Percentiles rank a stretch among this genome's conserved stretches.
Evolutionary conservation across 306 rosid species (phyloP).

Genomic region (Vachellia collinsii): DNA sequence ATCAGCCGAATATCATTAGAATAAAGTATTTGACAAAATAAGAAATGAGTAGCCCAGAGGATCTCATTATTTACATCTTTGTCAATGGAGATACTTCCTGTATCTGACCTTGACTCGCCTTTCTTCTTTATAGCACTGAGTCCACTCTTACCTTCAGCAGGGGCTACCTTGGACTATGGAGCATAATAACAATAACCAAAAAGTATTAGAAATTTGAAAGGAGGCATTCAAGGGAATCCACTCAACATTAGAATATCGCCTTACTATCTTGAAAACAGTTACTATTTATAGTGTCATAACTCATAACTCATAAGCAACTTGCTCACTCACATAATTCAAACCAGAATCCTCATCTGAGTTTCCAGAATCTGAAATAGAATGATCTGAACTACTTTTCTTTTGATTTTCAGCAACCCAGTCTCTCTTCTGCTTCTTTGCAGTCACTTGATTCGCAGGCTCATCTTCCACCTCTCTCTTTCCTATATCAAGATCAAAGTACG

Average conservation of each 20-base stretch:
- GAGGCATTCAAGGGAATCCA: not conserved
- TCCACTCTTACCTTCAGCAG: not conserved
- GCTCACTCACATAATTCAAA: conserved; percentile 44
- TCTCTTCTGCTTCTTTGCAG: conserved; percentile 70
- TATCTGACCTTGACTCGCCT: conserved; percentile 31
- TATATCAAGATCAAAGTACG: conserved; percentile 18
- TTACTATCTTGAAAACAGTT: not conserved
- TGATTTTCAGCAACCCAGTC: conserved; percentile 45
- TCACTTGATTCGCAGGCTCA: conserved; percentile 45
- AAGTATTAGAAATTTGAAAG: not conserved
- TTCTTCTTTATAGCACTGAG: conserved; percentile 29
- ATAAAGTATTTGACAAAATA: conserved; percentile 10
- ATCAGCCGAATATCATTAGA: not conserved
- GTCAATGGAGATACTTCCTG: conserved; percentile 20
- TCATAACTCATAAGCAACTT: not conserved
- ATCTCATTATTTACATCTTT: conserved; percentile 8
- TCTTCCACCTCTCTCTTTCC: conserved; percentile 70
- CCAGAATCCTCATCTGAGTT: conserved; percentile 33
- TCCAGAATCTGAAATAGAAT: conserved; percentile 45
- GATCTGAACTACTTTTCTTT: conserved; percentile 51
- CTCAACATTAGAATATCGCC: not conserved
- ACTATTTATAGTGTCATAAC: not conserved
- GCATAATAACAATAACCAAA: conserved; percentile 18
- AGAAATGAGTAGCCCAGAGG: not conserved
- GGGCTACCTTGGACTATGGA: conserved; percentile 39